Evolutionary conservation across 345 rosid species (phyloP), one percentile per base, ranked within the genome.

Genomic region (Jatropha curcas): DNA sequence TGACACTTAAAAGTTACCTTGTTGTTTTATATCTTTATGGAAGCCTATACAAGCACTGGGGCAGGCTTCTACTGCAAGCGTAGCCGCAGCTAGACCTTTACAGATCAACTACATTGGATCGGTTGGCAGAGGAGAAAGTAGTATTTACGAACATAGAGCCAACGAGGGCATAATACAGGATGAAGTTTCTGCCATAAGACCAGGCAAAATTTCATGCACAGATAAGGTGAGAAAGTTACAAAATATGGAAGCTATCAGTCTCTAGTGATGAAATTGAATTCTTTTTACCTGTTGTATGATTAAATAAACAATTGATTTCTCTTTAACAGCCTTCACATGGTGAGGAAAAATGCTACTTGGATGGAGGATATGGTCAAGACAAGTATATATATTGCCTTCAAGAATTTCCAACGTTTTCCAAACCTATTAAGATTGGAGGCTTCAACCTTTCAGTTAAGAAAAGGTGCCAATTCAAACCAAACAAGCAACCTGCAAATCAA

Each of bases 41-140:
- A 70, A 58, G 77, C 10, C 30, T 24, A 50, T 27, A 13, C 66
- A 6, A 34, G 60, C 73, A 71, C n/a, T n/a, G n/a, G n/a, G n/a
- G n/a, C n/a, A n/a, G n/a, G n/a, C n/a, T n/a, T n/a, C n/a, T n/a
- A n/a, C n/a, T n/a, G n/a, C n/a, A n/a, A n/a, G n/a, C n/a, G n/a
- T n/a, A n/a, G n/a, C n/a, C n/a, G n/a, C n/a, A n/a, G n/a, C n/a
- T n/a, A n/a, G n/a, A n/a, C n/a, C n/a, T n/a, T n/a, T n/a, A n/a
- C n/a, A n/a, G n/a, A n/a, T 66, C 27, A 16, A 55, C 14, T 16
- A 8, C 1, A 66, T 8, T 13, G 35, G 19, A 19, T 5, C 41
- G 3, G 30, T 14, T 31, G 28, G 43, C 20, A 25, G 13, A 48
- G 60, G 5, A 12, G n/a, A 33, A 16, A 9, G 34, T 41, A 9